These are phyloP conservation scores for Viola pubescens DNA, from an alignment of 441 rosid genomes.

Conservation along the genomic window DNA sequence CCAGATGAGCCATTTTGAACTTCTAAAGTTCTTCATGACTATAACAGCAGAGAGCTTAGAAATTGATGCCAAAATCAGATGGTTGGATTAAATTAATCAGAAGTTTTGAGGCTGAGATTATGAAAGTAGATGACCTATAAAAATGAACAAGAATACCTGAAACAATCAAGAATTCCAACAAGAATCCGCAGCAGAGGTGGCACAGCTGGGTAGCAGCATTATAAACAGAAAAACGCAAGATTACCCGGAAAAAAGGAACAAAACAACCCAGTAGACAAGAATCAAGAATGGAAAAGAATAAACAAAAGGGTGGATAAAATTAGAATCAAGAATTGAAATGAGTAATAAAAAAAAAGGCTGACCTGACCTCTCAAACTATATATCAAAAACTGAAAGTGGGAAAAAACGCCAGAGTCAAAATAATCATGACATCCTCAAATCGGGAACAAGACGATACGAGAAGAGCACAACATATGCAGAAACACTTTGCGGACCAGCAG, in stretches of 20 bases:
- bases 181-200: not conserved
- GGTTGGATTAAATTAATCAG: not conserved
- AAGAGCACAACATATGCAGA: not conserved
- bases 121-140: not conserved
- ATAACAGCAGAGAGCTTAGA: not conserved
- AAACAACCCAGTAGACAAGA: constrained; percentile 1
- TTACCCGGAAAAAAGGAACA: not conserved
- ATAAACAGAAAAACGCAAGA: not conserved
- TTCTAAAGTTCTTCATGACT: constrained; percentile 15
- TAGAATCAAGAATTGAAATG: not conserved
- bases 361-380: not conserved
- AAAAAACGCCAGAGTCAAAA: not conserved
- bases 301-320: not conserved
- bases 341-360: constrained; percentile 6
- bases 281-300: not conserved
- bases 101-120: not conserved
- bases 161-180: not conserved
- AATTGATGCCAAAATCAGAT: constrained; percentile 2
- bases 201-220: constrained; percentile 2
- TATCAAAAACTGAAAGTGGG: constrained; percentile 2
- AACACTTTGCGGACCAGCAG: constrained; percentile 1
- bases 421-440: not conserved
- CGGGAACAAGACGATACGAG: not conserved
- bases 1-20: constrained; percentile 24
- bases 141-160: not conserved